Base-by-base conservation (phyloP, 176 grass and related monocot genomes). In the Avena sativa region DNA sequence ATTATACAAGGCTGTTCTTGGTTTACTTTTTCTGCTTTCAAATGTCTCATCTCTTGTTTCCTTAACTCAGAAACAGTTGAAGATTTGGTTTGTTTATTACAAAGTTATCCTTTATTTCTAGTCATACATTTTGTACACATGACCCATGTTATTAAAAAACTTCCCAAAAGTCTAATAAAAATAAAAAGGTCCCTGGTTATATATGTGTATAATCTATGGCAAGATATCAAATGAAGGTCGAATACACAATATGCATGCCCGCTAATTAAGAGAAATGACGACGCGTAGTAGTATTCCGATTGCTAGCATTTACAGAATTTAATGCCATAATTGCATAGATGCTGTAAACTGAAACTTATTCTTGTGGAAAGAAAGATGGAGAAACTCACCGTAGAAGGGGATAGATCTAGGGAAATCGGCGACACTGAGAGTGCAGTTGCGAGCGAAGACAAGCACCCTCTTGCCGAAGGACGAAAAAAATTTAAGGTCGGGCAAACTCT, bases 391-490 rank as follows among this genome's bases (percentile, higher is more conserved):
- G 55, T 2, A 57, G 14, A 55, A 34, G 49, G 3, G 2, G 26
- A 19, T 4, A 28, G 8, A 16, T 17, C 15, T 49, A 8, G 32
- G 5, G 19, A 36, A 57, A 52, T 48, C 23, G 5, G 1, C 57
- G 8, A 89, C 8, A 4, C 19, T 0, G 16, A 89, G 21, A 48
- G 34, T 57, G 82, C 82, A 89, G 67, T 74, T 58, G 12, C 34
- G 9, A 21, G 15, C 2, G 34, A 9, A 10, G 28, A 67, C 73
- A 17, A 0, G 1, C 8, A 50, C 69, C 23, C 2, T 51, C 50
- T 26, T 89, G 58, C 0, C 17, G 77, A 25, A 25, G 25, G 25
- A 25, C 25, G 25, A 25, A 25, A 25, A 25, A 25, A 25, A 25
- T 25, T 25, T 25, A 25, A 25, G 25, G 25, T 25, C 25, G 25